Conservation (phyloP, 2,329 filamentous ascomycete genomes). For the Penicillium sp. region DNA sequence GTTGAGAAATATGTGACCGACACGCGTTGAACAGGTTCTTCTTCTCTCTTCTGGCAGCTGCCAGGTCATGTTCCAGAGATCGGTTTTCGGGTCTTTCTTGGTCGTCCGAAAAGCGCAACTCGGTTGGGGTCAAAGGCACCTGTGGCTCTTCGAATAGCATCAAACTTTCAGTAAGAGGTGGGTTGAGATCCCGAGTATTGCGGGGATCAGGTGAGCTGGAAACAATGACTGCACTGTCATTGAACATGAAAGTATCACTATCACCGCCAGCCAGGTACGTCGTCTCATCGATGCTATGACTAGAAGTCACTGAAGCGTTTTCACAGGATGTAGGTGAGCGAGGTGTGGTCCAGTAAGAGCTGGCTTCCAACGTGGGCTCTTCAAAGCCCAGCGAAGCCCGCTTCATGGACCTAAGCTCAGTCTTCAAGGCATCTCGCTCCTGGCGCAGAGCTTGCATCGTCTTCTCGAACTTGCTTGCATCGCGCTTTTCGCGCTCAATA, state of each 20-base stretch:
- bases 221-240: conserved; percentile 33
- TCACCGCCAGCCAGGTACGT: conserved; percentile 9
- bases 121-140: neutral
- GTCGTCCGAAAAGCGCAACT: conserved; percentile 1
- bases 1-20: conserved; percentile 30
- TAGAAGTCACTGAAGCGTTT: conserved; percentile 19
- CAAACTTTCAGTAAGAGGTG: conserved; percentile 20
- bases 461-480: conserved; percentile 27
- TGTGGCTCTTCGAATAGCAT: conserved; percentile 13
- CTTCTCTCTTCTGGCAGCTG: conserved; percentile 43
- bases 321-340: conserved; percentile 23
- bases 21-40: conserved; percentile 43
- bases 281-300: conserved; percentile 1
- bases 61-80: conserved; percentile 39
- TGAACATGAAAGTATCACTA: conserved; percentile 31
- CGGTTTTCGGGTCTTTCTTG: conserved; percentile 28
- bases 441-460: conserved; percentile 26
- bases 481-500: conserved; percentile 44
- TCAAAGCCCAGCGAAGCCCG: conserved; percentile 7
- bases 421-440: conserved; percentile 31
- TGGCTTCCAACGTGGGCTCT: conserved; percentile 13
- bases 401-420: conserved; percentile 28
- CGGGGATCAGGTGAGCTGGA: conserved; percentile 37
- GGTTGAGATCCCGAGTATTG: conserved; percentile 7
- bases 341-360: conserved; percentile 19